These are phyloP conservation scores for Penicillium nordicum DNA, from an alignment of 2,329 filamentous ascomycete genomes.

Conservation along the genomic window DNA sequence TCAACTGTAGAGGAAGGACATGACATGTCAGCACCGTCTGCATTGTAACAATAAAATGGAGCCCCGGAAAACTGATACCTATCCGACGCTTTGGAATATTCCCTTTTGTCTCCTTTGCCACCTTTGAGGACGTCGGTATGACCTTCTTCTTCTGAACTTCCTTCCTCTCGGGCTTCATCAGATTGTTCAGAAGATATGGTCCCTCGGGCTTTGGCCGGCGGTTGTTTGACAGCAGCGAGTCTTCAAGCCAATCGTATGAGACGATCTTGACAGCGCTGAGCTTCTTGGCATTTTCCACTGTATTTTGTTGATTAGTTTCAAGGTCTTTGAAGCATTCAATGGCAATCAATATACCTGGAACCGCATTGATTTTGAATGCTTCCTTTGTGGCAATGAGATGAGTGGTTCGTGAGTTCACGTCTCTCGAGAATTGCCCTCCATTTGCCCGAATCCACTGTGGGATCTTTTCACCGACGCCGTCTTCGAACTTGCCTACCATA, in stretches of 20 bases:
- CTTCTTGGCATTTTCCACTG: conserved; percentile 42
- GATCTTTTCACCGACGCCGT: conserved; percentile 54
- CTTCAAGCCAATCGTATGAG: conserved; percentile 47
- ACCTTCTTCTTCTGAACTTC: conserved; percentile 1
- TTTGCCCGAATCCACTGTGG: conserved; percentile 63
- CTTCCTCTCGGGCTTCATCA: conserved; percentile 29
- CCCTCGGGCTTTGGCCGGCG: conserved; percentile 34
- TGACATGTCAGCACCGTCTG: conserved; percentile 7
- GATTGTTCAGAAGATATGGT: conserved; percentile 39
- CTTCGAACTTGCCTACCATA: conserved; percentile 56
- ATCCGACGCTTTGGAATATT: not conserved
- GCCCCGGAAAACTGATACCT: not conserved
- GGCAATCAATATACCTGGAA: conserved; percentile 35
- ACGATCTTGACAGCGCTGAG: conserved; percentile 44
- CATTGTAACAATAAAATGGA: not conserved
- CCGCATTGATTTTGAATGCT: conserved; percentile 53
- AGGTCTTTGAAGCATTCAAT: not conserved
- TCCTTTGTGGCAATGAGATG: conserved; percentile 67
- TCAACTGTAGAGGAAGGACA: not conserved
- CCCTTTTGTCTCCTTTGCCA: not conserved
- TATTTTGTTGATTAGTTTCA: conserved; percentile 17
- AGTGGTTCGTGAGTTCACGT: conserved; percentile 58
- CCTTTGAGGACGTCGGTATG: not conserved
- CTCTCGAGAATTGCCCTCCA: conserved; percentile 56
- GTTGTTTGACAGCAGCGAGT: conserved; percentile 38